phyloP scores from a whole-genome alignment of 2,329 filamentous ascomycete genomes.

The Colletotrichum sp. region DNA sequence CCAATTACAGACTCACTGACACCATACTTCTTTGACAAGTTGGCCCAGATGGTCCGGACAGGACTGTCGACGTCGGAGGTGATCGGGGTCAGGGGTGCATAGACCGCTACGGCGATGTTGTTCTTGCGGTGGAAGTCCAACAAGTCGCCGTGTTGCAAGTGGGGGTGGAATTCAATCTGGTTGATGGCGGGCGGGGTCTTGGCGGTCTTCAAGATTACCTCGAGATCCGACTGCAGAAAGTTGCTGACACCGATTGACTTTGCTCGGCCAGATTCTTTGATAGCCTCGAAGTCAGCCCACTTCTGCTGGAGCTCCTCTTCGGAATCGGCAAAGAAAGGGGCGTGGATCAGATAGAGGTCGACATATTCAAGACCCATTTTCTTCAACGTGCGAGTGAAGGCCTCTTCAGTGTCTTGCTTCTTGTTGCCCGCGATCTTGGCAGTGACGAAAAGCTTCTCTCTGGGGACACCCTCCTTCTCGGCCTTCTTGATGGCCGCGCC shows the following conservation, averaged over 20 bases:
- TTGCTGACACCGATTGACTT: slow-evolving; percentile 81
- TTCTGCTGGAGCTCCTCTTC: slow-evolving; percentile 59
- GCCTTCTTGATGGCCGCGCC: slow-evolving; percentile 73
- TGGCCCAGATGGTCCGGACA: slow-evolving; percentile 54
- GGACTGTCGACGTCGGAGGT: slow-evolving; percentile 57
- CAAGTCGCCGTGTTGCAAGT: slow-evolving; percentile 69
- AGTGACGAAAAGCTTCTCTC: slow-evolving; percentile 72
- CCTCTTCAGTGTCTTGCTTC: slow-evolving; percentile 48
- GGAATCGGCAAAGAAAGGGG: slow-evolving; percentile 56
- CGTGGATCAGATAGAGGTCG: slow-evolving; percentile 72
- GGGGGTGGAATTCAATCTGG: slow-evolving; percentile 84
- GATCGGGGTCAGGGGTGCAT: slow-evolving; percentile 59
- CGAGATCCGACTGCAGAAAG: slow-evolving; percentile 64
- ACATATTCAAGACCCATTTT: slow-evolving; percentile 74
- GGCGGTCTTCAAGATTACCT: slow-evolving; percentile 62
- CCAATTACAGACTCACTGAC: slow-evolving; percentile 61
- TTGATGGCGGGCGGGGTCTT: slow-evolving; percentile 72
- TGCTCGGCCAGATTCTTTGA: slow-evolving; percentile 70
- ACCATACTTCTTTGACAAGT: slow-evolving; percentile 62
- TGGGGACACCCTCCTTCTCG: slow-evolving; percentile 65
- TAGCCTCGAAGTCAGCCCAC: slow-evolving; percentile 68
- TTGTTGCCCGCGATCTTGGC: slow-evolving; percentile 58
- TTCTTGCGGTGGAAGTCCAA: slow-evolving; percentile 62
- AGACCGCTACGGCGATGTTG: slow-evolving; percentile 61
- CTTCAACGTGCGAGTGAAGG: slow-evolving; percentile 64